A percentile compares a stretch with the other conserved stretches of the same genome.
phyloP scores from a whole-genome alignment of 495 filamentous ascomycete species.

The Aspergillus nidulans region DNA sequence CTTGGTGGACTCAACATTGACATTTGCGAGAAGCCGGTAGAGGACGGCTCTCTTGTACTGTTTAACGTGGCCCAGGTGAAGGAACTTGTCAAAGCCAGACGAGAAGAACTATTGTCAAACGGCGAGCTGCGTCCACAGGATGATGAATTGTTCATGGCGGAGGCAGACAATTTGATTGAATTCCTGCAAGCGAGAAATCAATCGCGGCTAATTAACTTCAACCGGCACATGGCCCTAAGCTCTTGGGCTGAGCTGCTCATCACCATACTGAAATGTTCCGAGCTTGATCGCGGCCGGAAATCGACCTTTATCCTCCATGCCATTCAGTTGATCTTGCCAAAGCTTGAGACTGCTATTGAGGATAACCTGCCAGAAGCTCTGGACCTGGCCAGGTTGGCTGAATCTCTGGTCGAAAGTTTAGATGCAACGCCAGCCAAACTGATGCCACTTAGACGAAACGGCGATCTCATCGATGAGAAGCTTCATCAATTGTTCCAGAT shows the following conservation, averaged over 20 bases:
- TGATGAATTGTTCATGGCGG: slow-evolving; percentile 50
- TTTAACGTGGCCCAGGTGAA: slow-evolving; percentile 58
- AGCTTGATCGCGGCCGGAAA: slow-evolving; percentile 62
- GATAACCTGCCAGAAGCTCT: slow-evolving; percentile 60
- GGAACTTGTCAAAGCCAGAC: slow-evolving; percentile 54
- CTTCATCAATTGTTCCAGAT: slow-evolving; percentile 87
- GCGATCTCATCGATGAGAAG: slow-evolving; percentile 78
- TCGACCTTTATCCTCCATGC: slow-evolving; percentile 76
- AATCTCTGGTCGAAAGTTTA: slow-evolving; percentile 69
- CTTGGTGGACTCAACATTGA: slow-evolving; percentile 60
- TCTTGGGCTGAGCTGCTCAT: slow-evolving; percentile 79
- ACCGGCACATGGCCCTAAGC: slow-evolving; percentile 60
- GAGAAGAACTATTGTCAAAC: slow-evolving; percentile 47
- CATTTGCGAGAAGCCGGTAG: slow-evolving; percentile 50
- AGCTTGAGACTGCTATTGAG: slow-evolving; percentile 67
- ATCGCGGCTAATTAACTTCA: slow-evolving; percentile 50
- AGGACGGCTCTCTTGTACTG: slow-evolving; percentile 38
- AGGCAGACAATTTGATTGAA: slow-evolving; percentile 53
- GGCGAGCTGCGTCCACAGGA: slow-evolving; percentile 53
- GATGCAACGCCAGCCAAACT: slow-evolving; percentile 49
- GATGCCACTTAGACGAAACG: slow-evolving; percentile 46
- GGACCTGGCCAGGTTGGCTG: slow-evolving; percentile 71
- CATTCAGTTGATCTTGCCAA: slow-evolving; percentile 79
- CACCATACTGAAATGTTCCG: slow-evolving; percentile 71
- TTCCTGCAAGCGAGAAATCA: slow-evolving; percentile 68